Evolutionary conservation across 306 rosid genomes (phyloP), one percentile per base, ranked within the genome.

Genomic region (Herpetospermum pedunculosum): DNA sequence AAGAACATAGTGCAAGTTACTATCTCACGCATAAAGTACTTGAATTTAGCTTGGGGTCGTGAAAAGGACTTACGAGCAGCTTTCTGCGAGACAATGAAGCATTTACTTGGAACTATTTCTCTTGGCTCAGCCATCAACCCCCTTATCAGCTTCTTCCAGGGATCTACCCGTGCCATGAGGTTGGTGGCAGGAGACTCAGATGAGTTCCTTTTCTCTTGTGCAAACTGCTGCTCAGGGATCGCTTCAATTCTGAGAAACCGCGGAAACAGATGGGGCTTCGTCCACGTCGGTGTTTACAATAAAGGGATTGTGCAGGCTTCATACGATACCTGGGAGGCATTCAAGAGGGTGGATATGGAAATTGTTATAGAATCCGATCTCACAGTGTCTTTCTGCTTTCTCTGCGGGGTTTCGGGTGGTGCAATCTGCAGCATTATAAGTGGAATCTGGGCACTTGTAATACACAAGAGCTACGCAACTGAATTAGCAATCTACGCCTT

Each of bases 191-290:
- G 96, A 49, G 90, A 81, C 6, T 72, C 79, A 2, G 84, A 80
- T 2, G 98, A 92, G 88, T 84, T 83, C 78, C 77, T 92, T 81
- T 89, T 89, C 64, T 92, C 92, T 2, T 90, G 96, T 69, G 91
- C 89, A 26, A 38, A 85, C 58, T 90, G 92, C 82, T 89, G 60
- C 13, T 75, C 81, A 13, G 85, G 92, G 52, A 32, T 90, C 34
- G 92, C 91, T 60, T 78, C 91, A 12, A 14, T 74, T 26, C 88
- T 90, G 60, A 82, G 87, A 29, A 41, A 28, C 4, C 72, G 73
- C 10, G 92, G 96, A 62, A 90, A 88, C 37, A 63, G 91, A 34
- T 92, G 98, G 98, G 96, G 91, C 26, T 92, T 90, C 29, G 98
- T 92, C 50, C 84, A 85, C 6, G 85, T 88, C 9, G 92, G 96